phyloP scores from a whole-genome alignment of 2,329 filamentous ascomycete genomes.

The Cordyceps sp. region DNA sequence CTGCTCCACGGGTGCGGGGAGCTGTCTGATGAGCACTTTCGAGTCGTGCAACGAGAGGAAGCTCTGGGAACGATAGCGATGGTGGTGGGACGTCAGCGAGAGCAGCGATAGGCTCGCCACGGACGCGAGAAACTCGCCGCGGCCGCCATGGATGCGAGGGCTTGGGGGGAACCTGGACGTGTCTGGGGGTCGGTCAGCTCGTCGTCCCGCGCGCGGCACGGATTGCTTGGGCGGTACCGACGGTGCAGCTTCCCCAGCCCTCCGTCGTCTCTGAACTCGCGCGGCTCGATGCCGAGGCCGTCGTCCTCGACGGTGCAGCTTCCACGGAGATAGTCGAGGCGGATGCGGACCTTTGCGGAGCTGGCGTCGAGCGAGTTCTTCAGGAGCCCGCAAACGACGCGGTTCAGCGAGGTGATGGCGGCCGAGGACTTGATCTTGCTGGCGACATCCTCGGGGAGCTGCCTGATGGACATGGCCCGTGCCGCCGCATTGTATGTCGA shows the following conservation, averaged over 20 bases:
- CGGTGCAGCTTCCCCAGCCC: conserved; percentile 59
- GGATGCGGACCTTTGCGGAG: conserved; percentile 51
- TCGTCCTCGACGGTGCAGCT: conserved; percentile 73
- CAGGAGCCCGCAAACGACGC: conserved; percentile 53
- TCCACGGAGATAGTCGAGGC: conserved; percentile 59
- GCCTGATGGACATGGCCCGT: conserved; percentile 43
- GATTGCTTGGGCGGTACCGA: conserved; percentile 23
- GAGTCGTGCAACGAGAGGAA: conserved; percentile 56
- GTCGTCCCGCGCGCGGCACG: too few relatives aligned
- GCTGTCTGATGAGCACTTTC: conserved; percentile 43
- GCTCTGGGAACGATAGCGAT: conserved; percentile 41
- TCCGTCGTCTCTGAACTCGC: conserved; percentile 55
- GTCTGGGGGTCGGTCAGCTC: too few relatives aligned
- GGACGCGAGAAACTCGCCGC: conserved; percentile 64
- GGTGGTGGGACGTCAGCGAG: conserved; percentile 57
- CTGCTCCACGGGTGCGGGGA: conserved; percentile 42
- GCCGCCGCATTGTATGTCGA: not conserved
- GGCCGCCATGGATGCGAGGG: conserved; percentile 40
- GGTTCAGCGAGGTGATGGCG: conserved; percentile 58
- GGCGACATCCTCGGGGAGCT: conserved; percentile 52
- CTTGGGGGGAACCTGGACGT: conserved; percentile 53
- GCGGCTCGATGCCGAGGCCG: conserved; percentile 56
- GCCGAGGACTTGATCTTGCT: conserved; percentile 75
- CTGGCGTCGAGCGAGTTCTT: conserved; percentile 75
- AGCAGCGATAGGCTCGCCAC: conserved; percentile 62